Base-by-base conservation (phyloP, 768 basidiomycete species). In the Pleurotus cornucopiae region DNA sequence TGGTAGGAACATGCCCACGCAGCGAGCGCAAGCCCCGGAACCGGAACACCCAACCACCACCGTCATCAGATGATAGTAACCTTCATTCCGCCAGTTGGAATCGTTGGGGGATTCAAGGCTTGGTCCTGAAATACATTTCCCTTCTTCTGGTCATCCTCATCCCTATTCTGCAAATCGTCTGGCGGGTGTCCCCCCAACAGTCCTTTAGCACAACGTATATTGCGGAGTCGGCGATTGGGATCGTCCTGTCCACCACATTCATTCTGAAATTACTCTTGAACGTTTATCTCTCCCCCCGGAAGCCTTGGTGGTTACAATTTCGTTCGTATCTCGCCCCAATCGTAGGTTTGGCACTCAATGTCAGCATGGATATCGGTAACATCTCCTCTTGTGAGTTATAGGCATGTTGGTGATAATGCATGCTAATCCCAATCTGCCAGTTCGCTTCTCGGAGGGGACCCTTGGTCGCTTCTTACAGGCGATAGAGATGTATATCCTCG, bases 401-500 rank as follows among this genome's bases (percentile, higher is more conserved):
- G 2, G 18, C 49, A 11, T 34, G 30, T 34, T 34, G 30, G 30
- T 34, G 30, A 34, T 7, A 34, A 34, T 34, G 2, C 30, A 11
- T 9, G 11, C 30, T 34, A 34, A 34, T 34, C 4, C 9, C 30
- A 11, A 34, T 11, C 18, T 38, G 26, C 23, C 60, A 89, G 88
- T 86, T 65, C 69, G 74, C 53, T 89, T 90, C 63, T 81, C 88
- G 2, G 89, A 91, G 69, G 81, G 80, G 5, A 74, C 76, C 7
- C 69, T 87, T 1, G 89, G 89, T n/a, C 83, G 85, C 46, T 81
- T 90, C 61, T 72, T 81, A 55, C 79, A 83, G 61, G 84, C 83
- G 12, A 67, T 84, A 34, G 84, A 87, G 62, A 61, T 84, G 20
- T 91, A 84, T 63, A 74, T 84, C 43, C 68, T 86, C 44, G 73